phyloP scores from a whole-genome alignment of 2,329 filamentous ascomycete species.

The Trichoderma aggressivum region DNA sequence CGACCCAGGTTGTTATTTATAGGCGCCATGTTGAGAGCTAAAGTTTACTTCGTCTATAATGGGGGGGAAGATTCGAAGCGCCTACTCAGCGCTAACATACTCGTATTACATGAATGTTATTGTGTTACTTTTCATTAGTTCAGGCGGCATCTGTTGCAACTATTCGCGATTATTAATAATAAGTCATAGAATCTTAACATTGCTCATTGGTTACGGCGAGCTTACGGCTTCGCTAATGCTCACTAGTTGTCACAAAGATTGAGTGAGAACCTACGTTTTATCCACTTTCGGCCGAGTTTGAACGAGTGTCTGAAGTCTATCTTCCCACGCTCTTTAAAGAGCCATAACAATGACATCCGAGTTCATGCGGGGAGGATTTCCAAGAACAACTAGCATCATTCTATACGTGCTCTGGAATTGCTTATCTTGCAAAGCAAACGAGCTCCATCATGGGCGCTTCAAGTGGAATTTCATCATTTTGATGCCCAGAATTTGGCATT shows the following conservation, averaged over 20 bases:
- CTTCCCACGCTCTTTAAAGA: not conserved
- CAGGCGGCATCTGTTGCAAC: not conserved
- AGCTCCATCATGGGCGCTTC: not conserved
- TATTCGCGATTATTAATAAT: not conserved
- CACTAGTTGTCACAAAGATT: not conserved
- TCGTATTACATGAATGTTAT: not conserved
- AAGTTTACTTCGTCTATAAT: not conserved
- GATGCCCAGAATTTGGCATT: not conserved
- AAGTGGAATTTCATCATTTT: not conserved
- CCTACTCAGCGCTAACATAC: not conserved
- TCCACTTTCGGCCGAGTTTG: constrained; percentile 6
- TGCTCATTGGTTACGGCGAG: not conserved
- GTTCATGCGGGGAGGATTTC: not conserved
- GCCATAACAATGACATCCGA: not conserved
- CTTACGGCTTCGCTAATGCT: not conserved
- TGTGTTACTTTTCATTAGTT: not conserved
- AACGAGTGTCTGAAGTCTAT: not conserved
- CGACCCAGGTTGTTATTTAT: not conserved
- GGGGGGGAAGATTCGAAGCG: not conserved
- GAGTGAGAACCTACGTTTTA: not conserved
- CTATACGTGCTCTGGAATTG: not conserved
- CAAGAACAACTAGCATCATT: not conserved
- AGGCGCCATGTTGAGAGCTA: not conserved
- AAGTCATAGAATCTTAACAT: not conserved
- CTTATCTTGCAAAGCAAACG: not conserved